phyloP scores from a whole-genome alignment of 495 filamentous ascomycete genomes.

The Xylaria flabelliformis region DNA sequence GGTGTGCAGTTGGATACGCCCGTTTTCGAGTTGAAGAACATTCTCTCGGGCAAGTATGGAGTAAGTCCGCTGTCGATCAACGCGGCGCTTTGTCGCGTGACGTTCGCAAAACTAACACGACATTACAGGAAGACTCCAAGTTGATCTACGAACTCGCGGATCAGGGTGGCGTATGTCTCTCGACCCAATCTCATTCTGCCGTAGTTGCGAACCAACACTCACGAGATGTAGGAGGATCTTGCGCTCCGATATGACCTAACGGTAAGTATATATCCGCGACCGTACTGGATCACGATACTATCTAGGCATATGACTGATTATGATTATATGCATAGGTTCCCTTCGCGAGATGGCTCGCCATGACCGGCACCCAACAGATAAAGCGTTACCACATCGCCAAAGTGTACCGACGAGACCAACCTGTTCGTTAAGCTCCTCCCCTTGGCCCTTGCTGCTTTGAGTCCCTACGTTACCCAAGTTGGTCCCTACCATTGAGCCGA shows the following conservation, averaged over 20 bases:
- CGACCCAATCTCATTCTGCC: slow-evolving; percentile 33
- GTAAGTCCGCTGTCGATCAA: slow-evolving; percentile 36
- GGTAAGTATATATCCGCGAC: slow-evolving; percentile 36
- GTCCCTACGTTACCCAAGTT: slow-evolving; percentile 35
- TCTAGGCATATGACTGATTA: background rate
- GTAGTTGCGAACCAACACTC: background rate
- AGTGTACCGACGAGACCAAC: slow-evolving; percentile 83
- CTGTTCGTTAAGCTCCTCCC: slow-evolving; percentile 37
- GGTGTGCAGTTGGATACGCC: slow-evolving; percentile 86
- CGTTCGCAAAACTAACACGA: background rate
- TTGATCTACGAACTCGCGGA: slow-evolving; percentile 88
- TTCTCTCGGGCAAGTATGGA: slow-evolving; percentile 88
- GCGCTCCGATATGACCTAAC: slow-evolving; percentile 86
- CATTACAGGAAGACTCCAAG: slow-evolving; percentile 75
- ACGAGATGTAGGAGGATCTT: slow-evolving; percentile 28
- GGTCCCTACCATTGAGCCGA: background rate
- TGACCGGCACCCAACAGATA: slow-evolving; percentile 79
- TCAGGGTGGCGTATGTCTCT: slow-evolving; percentile 84
- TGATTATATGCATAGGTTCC: slow-evolving; percentile 53
- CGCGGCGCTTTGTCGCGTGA: background rate
- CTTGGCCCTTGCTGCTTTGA: background rate
- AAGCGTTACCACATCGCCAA: slow-evolving; percentile 92
- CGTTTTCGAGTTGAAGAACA: slow-evolving; percentile 78
- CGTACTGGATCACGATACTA: background rate
- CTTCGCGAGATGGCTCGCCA: slow-evolving; percentile 85